Conservation (phyloP, 805 yeast genomes). For the Cyberlindnera saturnus region DNA sequence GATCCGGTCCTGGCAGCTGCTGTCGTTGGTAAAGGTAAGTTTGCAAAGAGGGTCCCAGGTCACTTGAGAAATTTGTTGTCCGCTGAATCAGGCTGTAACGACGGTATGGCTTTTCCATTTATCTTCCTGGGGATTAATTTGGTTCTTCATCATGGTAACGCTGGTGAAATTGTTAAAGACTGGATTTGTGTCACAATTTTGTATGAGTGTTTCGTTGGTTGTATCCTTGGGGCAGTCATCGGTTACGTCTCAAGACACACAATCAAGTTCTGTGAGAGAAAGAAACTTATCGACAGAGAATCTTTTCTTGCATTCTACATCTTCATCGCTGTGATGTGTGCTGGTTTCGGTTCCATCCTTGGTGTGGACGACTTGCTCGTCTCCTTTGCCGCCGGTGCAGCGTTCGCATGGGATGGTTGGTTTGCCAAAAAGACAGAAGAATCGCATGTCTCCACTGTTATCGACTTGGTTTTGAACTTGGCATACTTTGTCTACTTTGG, state of each 20-base stretch:
- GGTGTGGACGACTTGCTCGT: slow-evolving; percentile 88
- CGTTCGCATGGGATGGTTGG: slow-evolving; percentile 93
- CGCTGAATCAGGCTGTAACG: slow-evolving; percentile 88
- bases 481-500: slow-evolving; percentile 89
- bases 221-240: slow-evolving; percentile 62
- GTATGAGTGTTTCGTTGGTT: slow-evolving; percentile 80
- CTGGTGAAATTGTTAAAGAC: slow-evolving; percentile 65
- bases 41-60: slow-evolving; percentile 89
- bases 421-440: slow-evolving; percentile 79
- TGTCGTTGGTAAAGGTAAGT: slow-evolving; percentile 90
- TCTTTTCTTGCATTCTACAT: slow-evolving; percentile 82
- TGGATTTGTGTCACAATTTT: slow-evolving; percentile 74
- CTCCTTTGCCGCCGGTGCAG: slow-evolving; percentile 89
- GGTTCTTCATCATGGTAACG: slow-evolving; percentile 58
- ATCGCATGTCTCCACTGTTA: slow-evolving; percentile 83
- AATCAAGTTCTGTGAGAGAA: slow-evolving; percentile 66
- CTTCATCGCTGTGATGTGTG: slow-evolving; percentile 74
- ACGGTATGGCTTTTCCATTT: slow-evolving; percentile 95
- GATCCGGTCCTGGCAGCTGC: slow-evolving; percentile 96
- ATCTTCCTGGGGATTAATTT: slow-evolving; percentile 65
- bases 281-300: slow-evolving; percentile 75
- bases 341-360: slow-evolving; percentile 82
- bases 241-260: slow-evolving; percentile 69
- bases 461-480: slow-evolving; percentile 75
- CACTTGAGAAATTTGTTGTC: slow-evolving; percentile 77